Evolutionary conservation across 139 green algal species (phyloP), one percentile per base, ranked within the genome.

Genomic region (Yamagishiella unicocca): DNA sequence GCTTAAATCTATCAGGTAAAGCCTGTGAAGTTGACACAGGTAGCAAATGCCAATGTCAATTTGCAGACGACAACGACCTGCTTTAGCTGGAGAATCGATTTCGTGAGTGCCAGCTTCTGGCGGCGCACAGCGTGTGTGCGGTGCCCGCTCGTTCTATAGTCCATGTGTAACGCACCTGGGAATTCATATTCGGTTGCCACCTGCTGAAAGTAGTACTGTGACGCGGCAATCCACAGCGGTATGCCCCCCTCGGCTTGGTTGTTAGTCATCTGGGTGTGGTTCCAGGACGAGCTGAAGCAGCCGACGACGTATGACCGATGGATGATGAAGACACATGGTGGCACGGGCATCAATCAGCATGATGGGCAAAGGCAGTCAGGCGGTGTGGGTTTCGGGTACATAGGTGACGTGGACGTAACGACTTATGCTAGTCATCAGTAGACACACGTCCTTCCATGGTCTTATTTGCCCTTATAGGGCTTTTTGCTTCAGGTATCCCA

Each of bases 131-230:
- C 58, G 17, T 22, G 58, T 9, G 24, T 33, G 22, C 6, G 22
- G 22, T 31, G 5, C 58, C 58, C 58, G 22, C 29, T n/a, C 66
- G 12, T 5, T 19, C 7, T 46, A 7, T 4, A 6, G 3, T 2
- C n/a, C n/a, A n/a, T n/a, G n/a, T n/a, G n/a, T 40, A n/a, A 62
- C 46, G 17, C n/a, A 82, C 74, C 74, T 50, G 74, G 74, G 46
- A 82, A 82, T 31, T 67, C 31, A 0, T 68, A 46, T 19, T 82
- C 12, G 5, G 10, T 5, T 4, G 0, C 17, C 25, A 50, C 33
- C 19, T 33, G 33, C 31, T 82, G 31, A 27, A 68, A 67, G 74
- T 82, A 82, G 31, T 46, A 82, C 31, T 82, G 45, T 1, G 46
- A 38, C 1, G 73, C 73, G 6, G n/a, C 42, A 9, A 64, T 17